These are phyloP conservation scores for Blastocystis sp. DNA, from an alignment of 352 stramenopile species.

Conservation along the genomic window DNA sequence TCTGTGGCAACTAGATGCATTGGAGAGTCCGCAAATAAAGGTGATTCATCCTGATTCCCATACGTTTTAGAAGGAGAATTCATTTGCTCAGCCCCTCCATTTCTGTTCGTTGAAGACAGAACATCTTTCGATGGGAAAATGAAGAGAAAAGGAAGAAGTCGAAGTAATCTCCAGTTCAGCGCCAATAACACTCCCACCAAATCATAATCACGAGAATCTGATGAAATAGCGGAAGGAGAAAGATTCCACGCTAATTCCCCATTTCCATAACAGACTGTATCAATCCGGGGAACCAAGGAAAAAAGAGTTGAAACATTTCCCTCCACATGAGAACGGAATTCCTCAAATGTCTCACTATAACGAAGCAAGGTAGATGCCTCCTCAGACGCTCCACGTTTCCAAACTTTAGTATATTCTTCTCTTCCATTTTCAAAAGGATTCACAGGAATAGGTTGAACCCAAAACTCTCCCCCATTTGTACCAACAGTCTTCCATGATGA, in stretches of 20 bases:
- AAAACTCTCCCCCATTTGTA: not conserved
- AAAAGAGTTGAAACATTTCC: not conserved
- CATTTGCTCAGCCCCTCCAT: too few species aligned
- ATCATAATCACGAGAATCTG: not conserved
- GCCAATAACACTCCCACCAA: not conserved
- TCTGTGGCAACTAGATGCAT: not conserved
- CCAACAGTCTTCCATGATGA: not conserved
- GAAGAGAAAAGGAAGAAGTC: not conserved
- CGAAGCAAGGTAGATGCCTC: not conserved
- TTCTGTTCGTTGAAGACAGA: too few species aligned
- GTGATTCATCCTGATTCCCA: not conserved
- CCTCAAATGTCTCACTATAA: not conserved
- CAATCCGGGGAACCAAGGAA: not conserved
- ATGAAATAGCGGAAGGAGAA: not conserved
- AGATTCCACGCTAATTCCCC: constrained; percentile 36
- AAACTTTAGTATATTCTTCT: not conserved
- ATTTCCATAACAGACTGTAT: not conserved
- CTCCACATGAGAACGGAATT: not conserved
- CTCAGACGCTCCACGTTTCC: not conserved
- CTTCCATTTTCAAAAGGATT: constrained; percentile 35
- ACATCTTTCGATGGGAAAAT: not conserved
- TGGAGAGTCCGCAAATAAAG: not conserved
- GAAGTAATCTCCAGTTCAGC: not conserved
- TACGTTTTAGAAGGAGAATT: not conserved
- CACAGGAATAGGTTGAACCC: not conserved